phyloP scores from a whole-genome alignment of 768 basidiomycete genomes.

The Cystoderma amianthinum region DNA sequence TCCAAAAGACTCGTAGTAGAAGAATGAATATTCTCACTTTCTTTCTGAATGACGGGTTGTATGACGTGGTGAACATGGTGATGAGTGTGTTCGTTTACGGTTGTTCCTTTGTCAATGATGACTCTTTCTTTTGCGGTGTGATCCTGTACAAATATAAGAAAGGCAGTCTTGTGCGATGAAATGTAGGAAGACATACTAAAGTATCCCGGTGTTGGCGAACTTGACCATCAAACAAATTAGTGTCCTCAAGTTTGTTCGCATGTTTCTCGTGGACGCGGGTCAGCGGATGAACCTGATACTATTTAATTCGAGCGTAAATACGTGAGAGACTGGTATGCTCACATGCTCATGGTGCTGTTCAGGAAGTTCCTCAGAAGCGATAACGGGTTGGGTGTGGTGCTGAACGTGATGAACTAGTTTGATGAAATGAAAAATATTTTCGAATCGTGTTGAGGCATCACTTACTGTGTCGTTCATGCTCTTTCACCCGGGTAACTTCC shows the following conservation, averaged over 20 bases:
- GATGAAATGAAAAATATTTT: background rate
- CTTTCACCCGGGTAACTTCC: slow-evolving; percentile 21
- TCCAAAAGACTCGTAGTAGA: background rate
- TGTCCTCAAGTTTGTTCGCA: slow-evolving; percentile 19
- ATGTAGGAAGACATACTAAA: slow-evolving; percentile 10
- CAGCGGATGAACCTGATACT: slow-evolving; percentile 16
- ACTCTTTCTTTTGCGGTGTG: slow-evolving; percentile 18
- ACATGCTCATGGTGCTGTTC: slow-evolving; percentile 20
- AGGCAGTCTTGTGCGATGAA: background rate
- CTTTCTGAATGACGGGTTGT: slow-evolving; percentile 31
- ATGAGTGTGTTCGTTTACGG: slow-evolving; percentile 20
- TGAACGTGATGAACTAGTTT: slow-evolving; percentile 28
- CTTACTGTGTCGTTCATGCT: slow-evolving; percentile 27
- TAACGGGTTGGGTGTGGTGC: slow-evolving; percentile 27
- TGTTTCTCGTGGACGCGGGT: slow-evolving; percentile 19
- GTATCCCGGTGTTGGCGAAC: slow-evolving; percentile 18
- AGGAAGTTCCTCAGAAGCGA: slow-evolving; percentile 14
- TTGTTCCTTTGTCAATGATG: slow-evolving; percentile 24
- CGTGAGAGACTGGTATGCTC: background rate
- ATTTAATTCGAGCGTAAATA: background rate
- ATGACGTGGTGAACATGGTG: slow-evolving; percentile 31
- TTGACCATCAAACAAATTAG: slow-evolving; percentile 17
- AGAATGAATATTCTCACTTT: slow-evolving; percentile 19
- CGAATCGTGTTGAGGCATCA: background rate
- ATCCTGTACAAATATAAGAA: slow-evolving; percentile 5